Conservation (phyloP, 2,329 filamentous ascomycete genomes). For the Ophiocordyceps camponoti-floridani region DNA sequence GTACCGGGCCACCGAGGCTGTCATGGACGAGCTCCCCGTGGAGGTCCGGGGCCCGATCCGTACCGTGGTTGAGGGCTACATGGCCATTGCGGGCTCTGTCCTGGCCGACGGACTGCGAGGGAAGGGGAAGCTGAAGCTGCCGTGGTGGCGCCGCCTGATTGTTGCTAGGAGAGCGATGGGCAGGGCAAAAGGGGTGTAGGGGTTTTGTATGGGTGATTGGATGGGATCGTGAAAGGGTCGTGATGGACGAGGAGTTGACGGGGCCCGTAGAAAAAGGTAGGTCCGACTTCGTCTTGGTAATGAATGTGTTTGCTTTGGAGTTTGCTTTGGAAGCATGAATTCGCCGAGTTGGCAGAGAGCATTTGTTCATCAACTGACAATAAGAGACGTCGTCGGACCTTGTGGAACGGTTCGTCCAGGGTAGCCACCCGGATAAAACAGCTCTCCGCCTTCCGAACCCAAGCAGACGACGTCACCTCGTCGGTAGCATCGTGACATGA, state of each 20-base stretch:
- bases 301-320: too few relatives aligned
- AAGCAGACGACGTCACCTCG: too few relatives aligned
- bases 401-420: too few relatives aligned
- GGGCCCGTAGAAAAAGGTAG: not conserved
- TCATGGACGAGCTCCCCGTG: slow-evolving; percentile 42
- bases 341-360: too few relatives aligned
- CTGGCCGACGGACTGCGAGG: slow-evolving; percentile 10
- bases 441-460: not conserved
- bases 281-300: not conserved
- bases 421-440: not conserved
- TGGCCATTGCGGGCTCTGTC: slow-evolving; percentile 55
- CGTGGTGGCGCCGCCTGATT: not conserved
- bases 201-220: too few relatives aligned
- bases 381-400: not conserved
- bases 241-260: too few relatives aligned
- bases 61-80: slow-evolving; percentile 57
- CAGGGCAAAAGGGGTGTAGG: not conserved
- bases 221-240: not conserved
- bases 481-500: too few relatives aligned
- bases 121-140: not conserved
- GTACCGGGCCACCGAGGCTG: slow-evolving; percentile 33
- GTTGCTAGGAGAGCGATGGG: not conserved
- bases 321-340: too few relatives aligned
- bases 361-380: too few relatives aligned
- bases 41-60: slow-evolving; percentile 45